Base-by-base conservation (phyloP, 2,329 filamentous ascomycete genomes). In the Neopestalotiopsis rosae region DNA sequence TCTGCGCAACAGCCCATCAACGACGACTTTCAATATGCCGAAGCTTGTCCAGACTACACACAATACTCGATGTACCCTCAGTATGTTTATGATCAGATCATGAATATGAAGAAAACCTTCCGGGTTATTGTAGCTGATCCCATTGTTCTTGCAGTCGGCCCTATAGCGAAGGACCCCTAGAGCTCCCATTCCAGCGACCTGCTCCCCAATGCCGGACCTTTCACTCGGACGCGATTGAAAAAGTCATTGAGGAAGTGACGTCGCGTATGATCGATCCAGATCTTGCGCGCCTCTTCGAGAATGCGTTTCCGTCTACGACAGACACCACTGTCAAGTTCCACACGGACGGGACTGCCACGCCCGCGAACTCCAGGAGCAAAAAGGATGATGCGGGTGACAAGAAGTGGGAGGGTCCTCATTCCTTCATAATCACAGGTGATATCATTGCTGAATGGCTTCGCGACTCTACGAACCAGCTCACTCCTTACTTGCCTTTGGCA, bases 371-470 rank as follows among this genome's bases (percentile, higher is more conserved):
- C 68, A 82, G 73, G 57, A 77, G 63, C 56, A 75, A 76, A 49
- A 77, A 77, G 66, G 71, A 74, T 14, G 79, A 83, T 69, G 79
- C 81, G 30, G 86, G 90, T 64, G 85, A 88, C 5, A 88, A 86
- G 17, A 87, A 89, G 72, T 98, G 95, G 95, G 85, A 92, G 73
- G 95, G 95, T 0, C 86, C 93, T 0, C 95, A 98, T 76, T 95
- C 92, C 12, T 98, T 98, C 79, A 92, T 98, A 72, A 97, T 97
- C 64, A 97, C 94, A 0, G 77, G 77, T 61, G 94, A 97, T 74
- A 97, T 97, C 78, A 93, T 97, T 75, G 94, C 94, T 0, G 94
- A 97, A 79, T 97, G 94, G 94, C 84, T 97, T 64, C 90, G 94
- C 65, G 94, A 97, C 81, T 97, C 94, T 12, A 97, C 94, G 12